Percentiles rank a stretch among this genome's conserved stretches.
Conservation (phyloP, 1,139 yeast species). For the Debaryomyces subglobosus region DNA sequence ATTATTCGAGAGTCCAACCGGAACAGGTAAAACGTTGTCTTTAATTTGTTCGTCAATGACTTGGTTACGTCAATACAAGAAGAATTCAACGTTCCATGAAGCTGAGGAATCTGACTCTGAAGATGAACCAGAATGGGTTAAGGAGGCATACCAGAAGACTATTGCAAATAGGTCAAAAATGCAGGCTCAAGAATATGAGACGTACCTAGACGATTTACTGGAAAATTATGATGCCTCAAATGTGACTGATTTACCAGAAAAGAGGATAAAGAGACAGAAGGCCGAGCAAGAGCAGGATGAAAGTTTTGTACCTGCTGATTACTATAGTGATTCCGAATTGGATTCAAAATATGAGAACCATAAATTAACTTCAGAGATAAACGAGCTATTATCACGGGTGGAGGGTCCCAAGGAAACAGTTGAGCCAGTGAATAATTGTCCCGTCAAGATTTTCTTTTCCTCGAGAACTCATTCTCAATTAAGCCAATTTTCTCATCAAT, state of each 20-base stretch:
- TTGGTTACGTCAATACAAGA: conserved; percentile 74
- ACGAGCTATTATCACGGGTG: conserved; percentile 41
- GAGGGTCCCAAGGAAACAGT: conserved; percentile 16
- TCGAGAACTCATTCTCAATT: conserved; percentile 94
- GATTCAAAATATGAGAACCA: conserved; percentile 22
- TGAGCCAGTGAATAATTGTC: conserved; percentile 34
- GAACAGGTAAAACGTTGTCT: conserved; percentile 90
- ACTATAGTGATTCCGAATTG: conserved; percentile 35
- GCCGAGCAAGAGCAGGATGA: conserved; percentile 19
- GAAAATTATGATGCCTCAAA: conserved; percentile 17
- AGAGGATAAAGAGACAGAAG: conserved; percentile 11
- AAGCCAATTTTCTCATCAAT: conserved; percentile 77
- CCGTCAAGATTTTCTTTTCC: conserved; percentile 59
- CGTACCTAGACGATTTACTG: conserved; percentile 33
- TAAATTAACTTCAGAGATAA: conserved; percentile 47
- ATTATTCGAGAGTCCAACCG: conserved; percentile 92
- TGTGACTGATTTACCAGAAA: conserved; percentile 14
- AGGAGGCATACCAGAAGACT: conserved; percentile 40
- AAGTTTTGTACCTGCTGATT: conserved; percentile 46
- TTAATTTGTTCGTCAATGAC: conserved; percentile 84
- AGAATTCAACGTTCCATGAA: conserved; percentile 11
- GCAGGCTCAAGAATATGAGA: conserved; percentile 44
- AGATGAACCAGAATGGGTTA: conserved; percentile 67
- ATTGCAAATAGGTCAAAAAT: conserved; percentile 32
- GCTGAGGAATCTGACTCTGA: conserved; percentile 29